Percentiles rank a stretch among this genome's conserved stretches.
These are phyloP conservation scores for Tuber umbilicatum DNA, from an alignment of 495 filamentous ascomycete genomes.

Conservation along the genomic window DNA sequence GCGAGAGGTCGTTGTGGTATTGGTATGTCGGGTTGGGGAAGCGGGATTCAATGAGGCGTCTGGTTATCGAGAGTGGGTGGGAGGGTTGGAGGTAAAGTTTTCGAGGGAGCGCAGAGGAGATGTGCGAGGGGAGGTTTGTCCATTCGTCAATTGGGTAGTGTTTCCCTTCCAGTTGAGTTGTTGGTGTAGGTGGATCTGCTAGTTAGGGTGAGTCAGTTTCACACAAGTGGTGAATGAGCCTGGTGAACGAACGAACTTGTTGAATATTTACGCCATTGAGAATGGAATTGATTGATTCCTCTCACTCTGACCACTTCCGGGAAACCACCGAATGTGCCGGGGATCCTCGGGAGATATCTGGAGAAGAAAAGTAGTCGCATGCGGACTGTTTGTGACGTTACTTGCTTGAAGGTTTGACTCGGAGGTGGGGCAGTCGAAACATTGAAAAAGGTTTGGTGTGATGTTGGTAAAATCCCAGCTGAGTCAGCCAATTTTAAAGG, in stretches of 20 bases:
- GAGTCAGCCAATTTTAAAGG: not conserved
- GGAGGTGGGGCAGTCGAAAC: not conserved
- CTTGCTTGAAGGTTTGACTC: not conserved
- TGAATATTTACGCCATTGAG: slow-evolving; percentile 25
- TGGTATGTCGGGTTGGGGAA: slow-evolving; percentile 69
- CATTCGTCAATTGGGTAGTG: slow-evolving; percentile 66
- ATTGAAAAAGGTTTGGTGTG: not conserved
- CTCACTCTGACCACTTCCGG: slow-evolving; percentile 15
- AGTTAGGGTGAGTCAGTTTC: slow-evolving; percentile 11
- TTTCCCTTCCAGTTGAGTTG: slow-evolving; percentile 55
- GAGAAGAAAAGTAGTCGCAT: slow-evolving; percentile 21
- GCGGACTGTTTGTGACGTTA: slow-evolving; percentile 8
- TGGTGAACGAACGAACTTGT: slow-evolving; percentile 32
- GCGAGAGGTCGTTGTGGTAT: slow-evolving; percentile 68
- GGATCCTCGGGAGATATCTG: slow-evolving; percentile 12
- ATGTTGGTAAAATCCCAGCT: not conserved
- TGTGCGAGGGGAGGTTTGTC: slow-evolving; percentile 74
- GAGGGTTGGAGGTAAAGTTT: slow-evolving; percentile 77
- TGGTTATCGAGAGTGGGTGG: slow-evolving; percentile 85
- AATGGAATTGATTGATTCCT: slow-evolving; percentile 24
- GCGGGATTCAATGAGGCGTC: slow-evolving; percentile 81
- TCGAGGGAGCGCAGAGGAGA: slow-evolving; percentile 64
- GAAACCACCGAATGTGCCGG: slow-evolving; percentile 4
- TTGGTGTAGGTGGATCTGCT: slow-evolving; percentile 9
- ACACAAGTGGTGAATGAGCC: not conserved